phyloP scores from a whole-genome alignment of 768 basidiomycete genomes.

The Pleurotus tuber-regium region DNA sequence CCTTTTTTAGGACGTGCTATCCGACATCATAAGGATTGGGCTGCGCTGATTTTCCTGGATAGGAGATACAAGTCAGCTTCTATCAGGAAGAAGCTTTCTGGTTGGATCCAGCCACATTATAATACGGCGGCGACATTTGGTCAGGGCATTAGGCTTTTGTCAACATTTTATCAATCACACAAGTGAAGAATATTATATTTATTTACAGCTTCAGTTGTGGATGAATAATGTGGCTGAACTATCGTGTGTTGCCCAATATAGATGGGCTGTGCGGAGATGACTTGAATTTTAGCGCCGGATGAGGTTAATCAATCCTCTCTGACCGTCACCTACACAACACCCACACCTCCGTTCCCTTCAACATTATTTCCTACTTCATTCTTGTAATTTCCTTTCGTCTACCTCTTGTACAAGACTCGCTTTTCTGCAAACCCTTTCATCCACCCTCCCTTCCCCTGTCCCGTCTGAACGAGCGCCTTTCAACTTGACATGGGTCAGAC shows the following conservation, averaged over 20 bases:
- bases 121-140: background rate
- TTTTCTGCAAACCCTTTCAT: background rate
- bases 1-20: conserved; percentile 77
- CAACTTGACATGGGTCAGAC: background rate
- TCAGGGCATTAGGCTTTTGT: background rate
- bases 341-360: too few species aligned
- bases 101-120: conserved; percentile 59
- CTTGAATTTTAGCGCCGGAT: too few species aligned
- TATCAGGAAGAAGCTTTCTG: conserved; percentile 80
- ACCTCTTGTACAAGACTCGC: too few species aligned
- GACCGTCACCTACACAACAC: too few species aligned
- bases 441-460: background rate
- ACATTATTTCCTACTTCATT: too few species aligned
- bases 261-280: background rate
- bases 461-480: too few species aligned
- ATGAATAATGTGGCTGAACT: background rate
- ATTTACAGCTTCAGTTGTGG: background rate
- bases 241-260: background rate
- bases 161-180: conserved; percentile 3
- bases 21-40: conserved; percentile 89
- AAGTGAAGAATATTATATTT: background rate
- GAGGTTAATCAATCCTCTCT: too few species aligned
- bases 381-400: too few species aligned
- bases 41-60: conserved; percentile 85
- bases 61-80: conserved; percentile 67